phyloP scores from a whole-genome alignment of 2,329 filamentous ascomycete genomes.

The Apiospora malaysiana region DNA sequence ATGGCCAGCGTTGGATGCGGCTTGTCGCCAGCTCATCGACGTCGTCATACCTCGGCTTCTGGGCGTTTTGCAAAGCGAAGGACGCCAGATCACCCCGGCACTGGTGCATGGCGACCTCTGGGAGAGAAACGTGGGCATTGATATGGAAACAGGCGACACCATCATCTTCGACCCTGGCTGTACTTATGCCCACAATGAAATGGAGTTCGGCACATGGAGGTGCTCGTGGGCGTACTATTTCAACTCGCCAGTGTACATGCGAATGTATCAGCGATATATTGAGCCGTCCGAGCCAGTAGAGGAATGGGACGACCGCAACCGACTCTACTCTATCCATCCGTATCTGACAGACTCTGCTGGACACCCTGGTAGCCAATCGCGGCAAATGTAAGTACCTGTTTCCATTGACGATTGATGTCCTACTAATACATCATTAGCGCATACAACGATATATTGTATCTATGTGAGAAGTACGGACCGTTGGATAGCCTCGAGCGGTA shows the following conservation, averaged over 20 bases:
- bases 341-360: conserved; percentile 32
- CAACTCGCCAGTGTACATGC: conserved; percentile 27
- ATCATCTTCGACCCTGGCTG: conserved; percentile 44
- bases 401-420: conserved; percentile 29
- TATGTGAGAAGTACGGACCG: conserved; percentile 44
- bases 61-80: too few relatives aligned
- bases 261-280: conserved; percentile 25
- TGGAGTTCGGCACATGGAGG: conserved; percentile 25
- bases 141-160: too few relatives aligned
- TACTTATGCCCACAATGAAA: conserved; percentile 48
- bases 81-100: too few relatives aligned
- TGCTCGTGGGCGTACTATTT: conserved; percentile 28
- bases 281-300: conserved; percentile 28
- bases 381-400: conserved; percentile 33
- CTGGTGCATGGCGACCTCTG: too few relatives aligned
- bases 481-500: conserved; percentile 38
- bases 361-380: conserved; percentile 32
- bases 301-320: conserved; percentile 31
- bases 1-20: too few relatives aligned
- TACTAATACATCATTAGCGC: conserved; percentile 35
- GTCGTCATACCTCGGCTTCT: too few relatives aligned
- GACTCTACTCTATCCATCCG: conserved; percentile 30
- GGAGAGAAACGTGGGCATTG: too few relatives aligned
- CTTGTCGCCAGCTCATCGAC: too few relatives aligned
- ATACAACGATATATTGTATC: conserved; percentile 38